phyloP scores from a whole-genome alignment of 2,329 filamentous ascomycete species.

The Alternaria metachromatica region DNA sequence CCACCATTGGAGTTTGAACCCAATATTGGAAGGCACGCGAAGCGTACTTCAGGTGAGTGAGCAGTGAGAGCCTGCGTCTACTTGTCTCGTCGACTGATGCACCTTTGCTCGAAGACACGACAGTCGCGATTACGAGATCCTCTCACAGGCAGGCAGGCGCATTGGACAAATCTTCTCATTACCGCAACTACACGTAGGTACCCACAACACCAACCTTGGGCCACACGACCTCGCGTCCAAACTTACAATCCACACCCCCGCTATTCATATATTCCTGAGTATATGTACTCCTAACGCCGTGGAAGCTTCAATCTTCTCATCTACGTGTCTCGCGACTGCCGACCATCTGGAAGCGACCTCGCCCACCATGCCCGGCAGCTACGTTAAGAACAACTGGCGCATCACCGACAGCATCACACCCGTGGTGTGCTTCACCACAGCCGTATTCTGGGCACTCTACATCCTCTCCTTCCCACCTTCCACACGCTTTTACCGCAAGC shows the following conservation, averaged over 20 bases:
- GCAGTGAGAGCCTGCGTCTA: neutral
- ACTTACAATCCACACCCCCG: neutral
- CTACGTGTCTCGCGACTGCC: neutral
- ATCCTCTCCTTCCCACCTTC: conserved; percentile 24
- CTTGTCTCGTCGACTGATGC: neutral
- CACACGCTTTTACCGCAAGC: conserved; percentile 7
- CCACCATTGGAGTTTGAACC: neutral
- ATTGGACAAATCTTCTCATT: neutral
- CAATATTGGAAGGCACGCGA: neutral
- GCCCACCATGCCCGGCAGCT: neutral
- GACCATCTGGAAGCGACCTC: neutral
- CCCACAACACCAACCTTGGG: neutral
- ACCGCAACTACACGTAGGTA: neutral
- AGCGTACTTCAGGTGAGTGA: neutral
- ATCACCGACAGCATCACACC: neutral
- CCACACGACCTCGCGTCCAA: neutral
- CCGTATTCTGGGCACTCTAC: conserved; percentile 13
- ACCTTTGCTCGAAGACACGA: neutral
- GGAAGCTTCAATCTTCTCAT: neutral
- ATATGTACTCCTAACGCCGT: neutral
- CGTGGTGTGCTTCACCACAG: neutral
- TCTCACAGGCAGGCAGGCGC: neutral
- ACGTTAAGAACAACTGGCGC: neutral
- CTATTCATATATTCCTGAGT: neutral
- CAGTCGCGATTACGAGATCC: neutral